Evolutionary conservation across 2,329 filamentous ascomycete species (phyloP).

Genomic region (Ceratocystis destructans): DNA sequence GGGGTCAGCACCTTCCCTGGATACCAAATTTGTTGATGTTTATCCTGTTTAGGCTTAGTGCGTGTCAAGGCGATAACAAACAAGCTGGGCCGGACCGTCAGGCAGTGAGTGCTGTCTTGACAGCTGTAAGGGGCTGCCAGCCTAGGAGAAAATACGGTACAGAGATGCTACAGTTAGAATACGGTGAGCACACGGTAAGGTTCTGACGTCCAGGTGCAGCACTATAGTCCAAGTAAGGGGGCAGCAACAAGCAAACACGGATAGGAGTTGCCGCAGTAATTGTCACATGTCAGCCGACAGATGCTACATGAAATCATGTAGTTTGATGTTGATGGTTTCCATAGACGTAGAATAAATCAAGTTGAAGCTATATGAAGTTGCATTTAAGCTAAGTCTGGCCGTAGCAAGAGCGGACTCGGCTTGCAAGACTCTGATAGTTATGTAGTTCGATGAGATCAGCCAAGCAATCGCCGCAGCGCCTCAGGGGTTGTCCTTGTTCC

Average conservation of each 20-base stretch:
- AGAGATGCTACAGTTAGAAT: not conserved
- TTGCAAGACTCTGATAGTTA: no score
- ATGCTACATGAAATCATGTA: no score
- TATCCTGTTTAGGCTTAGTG: constrained; percentile 5
- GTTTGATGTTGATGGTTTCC: no score
- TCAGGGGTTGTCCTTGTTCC: no score
- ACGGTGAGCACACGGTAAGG: not conserved
- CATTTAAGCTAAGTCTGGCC: no score
- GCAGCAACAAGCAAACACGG: not conserved
- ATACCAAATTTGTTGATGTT: constrained; percentile 14
- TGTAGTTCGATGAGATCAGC: no score
- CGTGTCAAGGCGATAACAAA: constrained; percentile 7
- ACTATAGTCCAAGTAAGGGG: not conserved
- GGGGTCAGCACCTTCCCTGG: constrained; percentile 9
- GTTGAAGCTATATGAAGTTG: no score
- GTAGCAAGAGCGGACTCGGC: no score
- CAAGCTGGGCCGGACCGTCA: not conserved
- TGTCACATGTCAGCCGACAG: not conserved
- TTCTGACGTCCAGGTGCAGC: not conserved
- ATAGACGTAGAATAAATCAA: no score
- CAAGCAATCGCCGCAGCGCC: no score
- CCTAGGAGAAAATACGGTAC: not conserved
- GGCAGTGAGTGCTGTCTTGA: not conserved
- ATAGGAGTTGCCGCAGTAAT: not conserved
- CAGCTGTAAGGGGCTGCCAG: not conserved